Evolutionary conservation across 1,284 basidiomycete genomes (phyloP).

Genomic region (Porodaedalea pini): DNA sequence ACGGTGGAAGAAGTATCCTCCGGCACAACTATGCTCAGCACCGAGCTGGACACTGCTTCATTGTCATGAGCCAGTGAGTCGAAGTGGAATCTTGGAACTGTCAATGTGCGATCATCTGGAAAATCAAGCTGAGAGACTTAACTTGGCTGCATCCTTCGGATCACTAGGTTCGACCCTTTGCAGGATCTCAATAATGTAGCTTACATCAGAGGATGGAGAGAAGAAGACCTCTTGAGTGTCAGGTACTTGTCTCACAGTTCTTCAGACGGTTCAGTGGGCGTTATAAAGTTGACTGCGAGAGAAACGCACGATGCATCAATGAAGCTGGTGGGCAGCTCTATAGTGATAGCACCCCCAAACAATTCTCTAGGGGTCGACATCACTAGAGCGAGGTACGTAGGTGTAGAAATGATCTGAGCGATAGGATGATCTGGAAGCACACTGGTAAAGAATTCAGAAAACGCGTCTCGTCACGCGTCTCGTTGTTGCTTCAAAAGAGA

Average conservation of each 20-base stretch:
- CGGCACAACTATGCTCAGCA: conserved; percentile 39
- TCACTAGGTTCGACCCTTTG: conserved; percentile 63
- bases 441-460: neutral
- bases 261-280: conserved; percentile 33
- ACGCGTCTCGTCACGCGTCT: neutral
- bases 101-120: conserved; percentile 20
- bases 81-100: conserved; percentile 80
- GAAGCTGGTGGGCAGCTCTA: conserved; percentile 54
- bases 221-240: conserved; percentile 96
- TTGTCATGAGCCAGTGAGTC: conserved; percentile 92
- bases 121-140: conserved; percentile 27
- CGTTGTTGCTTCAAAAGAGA: neutral
- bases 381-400: neutral
- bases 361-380: conserved; percentile 38
- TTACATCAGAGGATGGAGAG: conserved; percentile 64
- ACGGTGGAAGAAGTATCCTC: conserved; percentile 22
- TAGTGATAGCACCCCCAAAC: conserved; percentile 81
- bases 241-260: conserved; percentile 90
- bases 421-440: neutral
- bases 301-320: conserved; percentile 83
- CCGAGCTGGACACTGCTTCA: conserved; percentile 52
- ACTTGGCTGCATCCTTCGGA: conserved; percentile 67
- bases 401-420: neutral
- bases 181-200: conserved; percentile 86
- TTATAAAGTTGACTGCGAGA: conserved; percentile 12